Base-by-base conservation (phyloP, 2,329 filamentous ascomycete species). In the Tolypocladium amazonense region DNA sequence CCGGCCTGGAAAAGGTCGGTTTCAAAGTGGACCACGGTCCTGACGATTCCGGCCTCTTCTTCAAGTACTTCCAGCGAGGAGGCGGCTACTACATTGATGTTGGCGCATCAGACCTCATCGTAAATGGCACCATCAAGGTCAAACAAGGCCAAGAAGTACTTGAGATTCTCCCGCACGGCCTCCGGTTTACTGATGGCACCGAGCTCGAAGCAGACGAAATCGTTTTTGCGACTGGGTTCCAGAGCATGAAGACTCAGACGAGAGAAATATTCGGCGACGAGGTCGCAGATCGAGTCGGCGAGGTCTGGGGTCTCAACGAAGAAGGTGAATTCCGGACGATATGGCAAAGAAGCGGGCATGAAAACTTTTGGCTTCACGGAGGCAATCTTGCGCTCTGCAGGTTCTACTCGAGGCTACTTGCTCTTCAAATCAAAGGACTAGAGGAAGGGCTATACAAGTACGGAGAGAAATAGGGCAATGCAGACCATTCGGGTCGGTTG, bases 21-120 rank as follows among this genome's bases (percentile, higher is more conserved):
- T 89, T 89, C 76, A 78, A 79, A 58, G 70, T 84, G 0, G 85
- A 88, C 64, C 71, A 68, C 0, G 86, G 86, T 0, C 79, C 82
- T 0, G 78, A 85, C 58, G 79, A 75, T 0, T 74, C 79, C 0
- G 86, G 86, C 0, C 74, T 88, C 4, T 77, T 83, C 60, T 71
- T 81, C 58, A 87, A 88, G 69, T 88, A 88, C 66, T 77, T 86
- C 62, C 83, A 86, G 64, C 79, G 83, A 2, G 85, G 85, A 1
- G 87, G 87, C 0, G 86, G 87, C 0, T 89, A 88, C 67, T 89
- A 89, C 71, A 86, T 89, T 62, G 84, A 89, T 62, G 85, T 88
- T 1, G 87, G 87, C 0, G 82, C 80, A 0, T 82, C 81, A 0
- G 72, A 82, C 65, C 76, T 88, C 30, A 87, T 89, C 60, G 76